Conservation (phyloP, 169 alveolate species). For the Eimeria acervulina region DNA sequence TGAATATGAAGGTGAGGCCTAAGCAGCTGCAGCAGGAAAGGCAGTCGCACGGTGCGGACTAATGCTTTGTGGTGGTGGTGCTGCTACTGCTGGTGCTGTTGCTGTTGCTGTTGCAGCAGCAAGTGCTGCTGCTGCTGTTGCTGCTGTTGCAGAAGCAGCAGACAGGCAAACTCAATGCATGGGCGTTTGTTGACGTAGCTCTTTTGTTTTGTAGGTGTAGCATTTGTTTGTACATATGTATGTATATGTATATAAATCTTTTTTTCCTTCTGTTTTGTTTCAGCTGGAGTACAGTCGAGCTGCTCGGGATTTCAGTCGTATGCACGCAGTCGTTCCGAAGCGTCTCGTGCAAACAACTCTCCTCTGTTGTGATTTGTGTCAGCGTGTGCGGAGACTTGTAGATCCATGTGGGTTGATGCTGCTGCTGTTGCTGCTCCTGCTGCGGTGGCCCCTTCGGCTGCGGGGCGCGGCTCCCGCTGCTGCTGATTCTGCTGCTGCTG, state of each 20-base stretch:
- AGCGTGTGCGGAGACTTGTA: slow-evolving; percentile 34
- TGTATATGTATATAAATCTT: too few species aligned
- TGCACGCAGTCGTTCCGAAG: slow-evolving; percentile 75
- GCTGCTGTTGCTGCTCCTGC: background rate
- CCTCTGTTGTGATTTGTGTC: slow-evolving; percentile 39
- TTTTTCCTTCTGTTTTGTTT: too few species aligned
- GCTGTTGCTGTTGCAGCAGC: background rate
- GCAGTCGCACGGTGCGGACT: too few species aligned
- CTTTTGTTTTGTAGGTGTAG: too few species aligned
- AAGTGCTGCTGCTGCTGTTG: slow-evolving; percentile 23
- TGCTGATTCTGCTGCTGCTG: background rate
- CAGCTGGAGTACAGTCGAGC: slow-evolving; percentile 69
- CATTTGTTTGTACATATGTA: too few species aligned
- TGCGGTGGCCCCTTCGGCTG: too few species aligned
- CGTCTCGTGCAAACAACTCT: slow-evolving; percentile 79
- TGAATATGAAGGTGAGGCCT: too few species aligned
- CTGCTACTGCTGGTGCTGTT: background rate
- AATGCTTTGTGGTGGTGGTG: too few species aligned
- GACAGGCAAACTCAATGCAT: too few species aligned
- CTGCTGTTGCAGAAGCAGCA: background rate
- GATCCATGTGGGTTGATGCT: slow-evolving; percentile 31
- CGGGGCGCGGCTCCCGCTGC: too few species aligned
- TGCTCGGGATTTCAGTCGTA: slow-evolving; percentile 71
- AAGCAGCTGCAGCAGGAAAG: background rate
- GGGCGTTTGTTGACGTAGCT: too few species aligned